Evolutionary conservation across 2,329 filamentous ascomycete species (phyloP), one percentile per base, ranked within the genome.

Genomic region (Venturia nashicola): DNA sequence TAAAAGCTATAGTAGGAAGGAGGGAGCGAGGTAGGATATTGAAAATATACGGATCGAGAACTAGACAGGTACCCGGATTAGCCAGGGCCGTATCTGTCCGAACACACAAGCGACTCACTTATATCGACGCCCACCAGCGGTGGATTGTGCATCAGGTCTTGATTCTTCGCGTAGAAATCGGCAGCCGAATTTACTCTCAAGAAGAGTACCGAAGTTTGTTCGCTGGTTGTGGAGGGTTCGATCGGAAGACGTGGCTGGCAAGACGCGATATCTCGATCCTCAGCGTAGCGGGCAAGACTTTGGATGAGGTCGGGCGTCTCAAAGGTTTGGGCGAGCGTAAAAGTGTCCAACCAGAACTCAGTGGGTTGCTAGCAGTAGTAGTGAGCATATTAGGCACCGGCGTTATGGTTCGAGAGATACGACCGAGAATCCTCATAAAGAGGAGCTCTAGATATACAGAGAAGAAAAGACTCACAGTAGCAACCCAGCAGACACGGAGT

Each of bases 401-500:
- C 23, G 60, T 23, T 39, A 20, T 63, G 48, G n/a, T 59, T 42
- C 54, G 12, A 16, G 55, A 61, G 6, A 57, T n/a, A 20, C 18
- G 44, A 14, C 18, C 16, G 36, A 43, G 4, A 42, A 40, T 32
- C 18, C 11, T 42, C 7, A 16, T 12, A 40, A 14, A 61, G 39
- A n/a, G 44, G 11, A 63, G n/a, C 34, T 46, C 43, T 46, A 16
- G 18, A 55, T 39, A 48, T 16, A 44, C 62, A 65, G 23, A 34
- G 59, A 20, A n/a, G 23, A 20, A 0, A 23, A n/a, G 39, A 81
- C 89, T 76, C 82, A 96, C 93, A 66, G 88, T 94, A 48, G 94
- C 94, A 66, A 91, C 82, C 92, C 93, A 99, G 77, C 93, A 97
- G 65, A 97, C 81, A 63, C 94, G 86, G 60, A 96, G 83, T 78